Evolutionary conservation across 768 basidiomycete species (phyloP).

Genomic region (Boletus reticuloceps): DNA sequence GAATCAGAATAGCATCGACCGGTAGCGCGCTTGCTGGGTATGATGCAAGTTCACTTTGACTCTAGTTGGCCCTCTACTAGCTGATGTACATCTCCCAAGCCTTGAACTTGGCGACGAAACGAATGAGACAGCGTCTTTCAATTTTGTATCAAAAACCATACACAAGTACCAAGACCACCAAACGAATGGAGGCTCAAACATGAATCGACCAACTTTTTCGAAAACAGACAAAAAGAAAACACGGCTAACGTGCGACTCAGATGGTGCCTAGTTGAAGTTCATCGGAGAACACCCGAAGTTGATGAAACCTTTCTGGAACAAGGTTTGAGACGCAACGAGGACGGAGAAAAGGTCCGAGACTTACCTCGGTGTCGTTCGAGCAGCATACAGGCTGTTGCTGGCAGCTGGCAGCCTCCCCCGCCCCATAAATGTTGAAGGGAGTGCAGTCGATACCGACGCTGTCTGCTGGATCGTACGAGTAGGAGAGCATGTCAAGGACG

Average conservation of each 20-base stretch:
- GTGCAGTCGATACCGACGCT: constrained; percentile 23
- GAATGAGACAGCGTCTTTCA: neutral
- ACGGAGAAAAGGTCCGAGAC: neutral
- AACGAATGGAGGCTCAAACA: neutral
- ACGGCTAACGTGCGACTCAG: neutral
- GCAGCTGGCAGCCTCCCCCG: constrained; percentile 18
- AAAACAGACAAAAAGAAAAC: constrained; percentile 6
- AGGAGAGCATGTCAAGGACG: constrained; percentile 4
- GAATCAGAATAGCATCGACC: neutral
- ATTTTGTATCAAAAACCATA: constrained; percentile 1
- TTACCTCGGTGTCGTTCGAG: constrained; percentile 15
- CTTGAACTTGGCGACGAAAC: no score
- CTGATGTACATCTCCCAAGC: neutral
- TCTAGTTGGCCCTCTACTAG: no score
- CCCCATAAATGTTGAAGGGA: constrained; percentile 20
- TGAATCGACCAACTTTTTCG: neutral
- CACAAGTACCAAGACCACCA: neutral
- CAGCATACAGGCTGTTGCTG: constrained; percentile 29
- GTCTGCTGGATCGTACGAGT: constrained; percentile 16
- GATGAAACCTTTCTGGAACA: neutral
- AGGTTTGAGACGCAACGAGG: neutral
- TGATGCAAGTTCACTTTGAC: neutral
- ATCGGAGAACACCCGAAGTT: constrained; percentile 27
- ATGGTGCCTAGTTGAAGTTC: constrained; percentile 17
- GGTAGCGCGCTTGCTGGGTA: neutral